These are phyloP conservation scores for Ceratobasidium sp. DNA, from an alignment of 1,284 basidiomycete genomes.

Conservation along the genomic window DNA sequence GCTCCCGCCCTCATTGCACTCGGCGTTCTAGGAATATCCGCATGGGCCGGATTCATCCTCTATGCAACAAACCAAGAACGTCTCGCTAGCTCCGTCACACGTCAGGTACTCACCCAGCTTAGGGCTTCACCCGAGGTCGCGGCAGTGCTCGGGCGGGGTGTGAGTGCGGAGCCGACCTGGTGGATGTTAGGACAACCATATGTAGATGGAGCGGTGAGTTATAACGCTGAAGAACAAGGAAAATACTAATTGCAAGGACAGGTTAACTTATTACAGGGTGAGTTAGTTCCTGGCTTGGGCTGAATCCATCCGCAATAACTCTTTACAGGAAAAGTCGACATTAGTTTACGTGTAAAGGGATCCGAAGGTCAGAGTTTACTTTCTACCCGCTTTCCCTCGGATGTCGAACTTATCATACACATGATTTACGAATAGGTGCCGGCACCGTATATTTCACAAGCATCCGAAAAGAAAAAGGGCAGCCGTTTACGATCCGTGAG, in stretches of 20 bases:
- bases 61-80: constrained; percentile 54
- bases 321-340: constrained; percentile 38
- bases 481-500: constrained; percentile 52
- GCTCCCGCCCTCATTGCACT: constrained; percentile 49
- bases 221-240: neutral
- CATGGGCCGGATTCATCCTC: constrained; percentile 52
- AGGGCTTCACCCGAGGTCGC: constrained; percentile 47
- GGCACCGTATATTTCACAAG: constrained; percentile 54
- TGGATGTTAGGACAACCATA: constrained; percentile 51
- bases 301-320: neutral
- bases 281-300: neutral
- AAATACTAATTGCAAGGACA: constrained; percentile 30
- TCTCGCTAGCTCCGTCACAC: constrained; percentile 52
- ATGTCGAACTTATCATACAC: neutral
- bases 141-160: constrained; percentile 50
- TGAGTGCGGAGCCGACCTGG: constrained; percentile 51
- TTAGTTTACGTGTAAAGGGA: constrained; percentile 50
- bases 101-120: constrained; percentile 50
- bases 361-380: constrained; percentile 48
- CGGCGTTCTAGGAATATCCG: constrained; percentile 49
- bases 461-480: constrained; percentile 51
- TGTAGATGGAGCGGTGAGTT: constrained; percentile 52
- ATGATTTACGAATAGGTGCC: constrained; percentile 45
- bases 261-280: constrained; percentile 53
- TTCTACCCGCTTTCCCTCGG: neutral